These are phyloP conservation scores for Protomyces arabidopsidicola DNA, from an alignment of 1,139 yeast genomes.

Conservation along the genomic window DNA sequence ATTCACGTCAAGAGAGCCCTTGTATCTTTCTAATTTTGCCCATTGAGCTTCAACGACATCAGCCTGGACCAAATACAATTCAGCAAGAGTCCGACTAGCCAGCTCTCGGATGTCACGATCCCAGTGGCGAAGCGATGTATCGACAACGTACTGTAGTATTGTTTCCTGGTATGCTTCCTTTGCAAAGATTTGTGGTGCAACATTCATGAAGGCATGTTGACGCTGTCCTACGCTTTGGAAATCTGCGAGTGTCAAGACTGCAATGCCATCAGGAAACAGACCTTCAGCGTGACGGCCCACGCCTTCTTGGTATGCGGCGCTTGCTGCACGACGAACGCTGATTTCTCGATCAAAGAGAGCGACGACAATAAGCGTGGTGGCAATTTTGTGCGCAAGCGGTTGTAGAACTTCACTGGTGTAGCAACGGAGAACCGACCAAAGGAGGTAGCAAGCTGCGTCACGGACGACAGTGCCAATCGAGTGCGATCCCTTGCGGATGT, in stretches of 20 bases:
- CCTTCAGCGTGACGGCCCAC: conserved; percentile 60
- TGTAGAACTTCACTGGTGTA: conserved; percentile 38
- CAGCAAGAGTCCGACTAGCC: conserved; percentile 35
- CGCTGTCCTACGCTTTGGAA: conserved; percentile 47
- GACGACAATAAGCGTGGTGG: conserved; percentile 43
- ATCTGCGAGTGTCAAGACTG: conserved; percentile 57
- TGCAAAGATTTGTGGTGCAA: conserved; percentile 38
- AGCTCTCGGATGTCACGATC: conserved; percentile 45
- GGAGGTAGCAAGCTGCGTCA: conserved; percentile 77
- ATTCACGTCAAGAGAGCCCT: background rate
- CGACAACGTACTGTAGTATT: conserved; percentile 40
- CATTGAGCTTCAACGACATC: background rate
- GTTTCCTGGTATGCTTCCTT: conserved; percentile 32
- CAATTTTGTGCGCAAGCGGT: conserved; percentile 33
- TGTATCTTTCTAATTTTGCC: background rate
- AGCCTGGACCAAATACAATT: background rate
- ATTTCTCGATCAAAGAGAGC: conserved; percentile 68
- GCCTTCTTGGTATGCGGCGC: conserved; percentile 83
- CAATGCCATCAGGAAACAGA: conserved; percentile 42
- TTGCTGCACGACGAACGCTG: conserved; percentile 69
- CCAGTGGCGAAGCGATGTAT: conserved; percentile 39
- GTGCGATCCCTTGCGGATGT: conserved; percentile 49
- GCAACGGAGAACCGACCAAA: conserved; percentile 58
- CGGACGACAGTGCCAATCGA: conserved; percentile 64
- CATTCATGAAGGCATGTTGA: conserved; percentile 42